Evolutionary conservation across 2,329 filamentous ascomycete genomes (phyloP), one percentile per base, ranked within the genome.

Genomic region (Microcyclospora pomicola): DNA sequence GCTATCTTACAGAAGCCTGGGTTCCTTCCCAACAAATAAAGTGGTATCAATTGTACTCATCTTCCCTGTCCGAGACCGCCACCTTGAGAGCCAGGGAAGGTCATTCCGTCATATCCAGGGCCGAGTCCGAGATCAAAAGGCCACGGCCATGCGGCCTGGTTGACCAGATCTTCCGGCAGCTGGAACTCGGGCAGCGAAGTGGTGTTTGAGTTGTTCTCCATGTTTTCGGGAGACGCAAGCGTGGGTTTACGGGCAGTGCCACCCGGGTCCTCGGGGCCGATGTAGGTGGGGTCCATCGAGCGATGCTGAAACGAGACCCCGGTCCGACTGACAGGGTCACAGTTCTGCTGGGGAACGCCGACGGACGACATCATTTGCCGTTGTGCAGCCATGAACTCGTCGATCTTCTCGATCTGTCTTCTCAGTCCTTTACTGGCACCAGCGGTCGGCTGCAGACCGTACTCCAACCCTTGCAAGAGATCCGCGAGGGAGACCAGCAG

Each of bases 401-500:
- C 66, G 13, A 68, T 67, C 28, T 56, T 56, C 10, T 62, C 55
- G 13, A 67, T 61, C 33, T 65, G 61, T 11, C 53, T 47, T 13
- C 61, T 56, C 2, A 68, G 52, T 14, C 58, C 57, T 44, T 59
- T 50, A 33, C 59, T 60, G 2, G 62, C 61, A 27, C 59, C 62
- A 9, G 58, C 51, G 2, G 59, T 55, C 2, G 59, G 59, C 35
- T 61, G 56, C 5, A 68, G 52, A 11, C 57, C 58, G 11, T 53
- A 53, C 43, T 69, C 66, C 2, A 69, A 55, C 27, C 55, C 61
- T 36, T 60, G 56, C 9, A 69, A 58, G 1, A 69, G 58, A 37
- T 66, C 59, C 12, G 64, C 66, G 50, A 70, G 60, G 37, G 59
- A 55, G 3, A 63, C 54, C 46, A 69, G 49, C 13, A 67, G 53